Percentiles rank a stretch among this genome's conserved stretches.
phyloP scores from a whole-genome alignment of 1,139 yeast genomes.

The Protomyces inouyei region DNA sequence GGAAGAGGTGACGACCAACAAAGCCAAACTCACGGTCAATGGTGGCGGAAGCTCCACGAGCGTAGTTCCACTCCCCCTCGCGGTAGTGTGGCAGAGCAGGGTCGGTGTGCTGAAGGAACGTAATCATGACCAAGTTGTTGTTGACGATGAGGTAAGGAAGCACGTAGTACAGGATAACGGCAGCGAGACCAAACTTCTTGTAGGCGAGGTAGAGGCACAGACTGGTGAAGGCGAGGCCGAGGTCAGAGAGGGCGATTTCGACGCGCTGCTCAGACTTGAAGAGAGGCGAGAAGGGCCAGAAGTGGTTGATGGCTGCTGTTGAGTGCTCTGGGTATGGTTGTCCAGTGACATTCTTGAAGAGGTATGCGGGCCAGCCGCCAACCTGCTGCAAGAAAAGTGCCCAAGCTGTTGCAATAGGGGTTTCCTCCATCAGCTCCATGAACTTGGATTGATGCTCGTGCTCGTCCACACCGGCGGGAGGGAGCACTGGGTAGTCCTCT shows the following conservation, averaged over 20 bases:
- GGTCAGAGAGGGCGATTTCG: conserved; percentile 24
- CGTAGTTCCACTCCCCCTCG: conserved; percentile 71
- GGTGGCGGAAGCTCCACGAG: conserved; percentile 85
- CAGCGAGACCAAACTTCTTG: conserved; percentile 18
- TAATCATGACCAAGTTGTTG: conserved; percentile 85
- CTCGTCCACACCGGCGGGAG: conserved; percentile 32
- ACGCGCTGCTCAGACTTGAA: conserved; percentile 63
- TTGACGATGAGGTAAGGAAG: conserved; percentile 75
- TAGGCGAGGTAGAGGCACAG: conserved; percentile 13
- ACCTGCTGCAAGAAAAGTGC: conserved; percentile 62
- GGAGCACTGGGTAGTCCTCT: conserved; percentile 31
- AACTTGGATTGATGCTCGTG: conserved; percentile 39
- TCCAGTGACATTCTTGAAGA: conserved; percentile 70
- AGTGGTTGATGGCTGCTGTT: conserved; percentile 54
- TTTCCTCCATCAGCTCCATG: conserved; percentile 62
- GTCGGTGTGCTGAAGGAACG: conserved; percentile 80
- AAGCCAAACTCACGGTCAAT: conserved; percentile 81
- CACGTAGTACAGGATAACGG: conserved; percentile 57
- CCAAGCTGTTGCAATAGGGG: conserved; percentile 60
- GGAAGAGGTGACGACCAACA: conserved; percentile 74
- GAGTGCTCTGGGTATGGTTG: conserved; percentile 57
- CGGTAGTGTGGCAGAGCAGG: conserved; percentile 76
- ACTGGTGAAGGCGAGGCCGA: conserved; percentile 22
- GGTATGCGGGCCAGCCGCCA: conserved; percentile 68
- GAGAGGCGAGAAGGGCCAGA: conserved; percentile 65